Conservation (phyloP, 2,329 filamentous ascomycete genomes). For the Metarhizium brunneum region DNA sequence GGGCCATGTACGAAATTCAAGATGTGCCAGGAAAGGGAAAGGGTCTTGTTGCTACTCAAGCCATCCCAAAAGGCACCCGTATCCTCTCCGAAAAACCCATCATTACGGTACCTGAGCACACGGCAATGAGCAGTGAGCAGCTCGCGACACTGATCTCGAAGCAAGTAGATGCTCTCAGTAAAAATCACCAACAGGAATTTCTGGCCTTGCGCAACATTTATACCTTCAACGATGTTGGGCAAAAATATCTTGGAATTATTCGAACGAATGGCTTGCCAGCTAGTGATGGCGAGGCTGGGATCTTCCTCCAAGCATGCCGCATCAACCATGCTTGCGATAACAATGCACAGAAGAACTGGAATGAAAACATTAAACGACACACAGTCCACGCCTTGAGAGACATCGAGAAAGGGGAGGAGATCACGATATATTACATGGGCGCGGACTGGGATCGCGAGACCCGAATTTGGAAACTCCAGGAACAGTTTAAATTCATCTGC, state of each 20-base stretch:
- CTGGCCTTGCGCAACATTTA: neutral
- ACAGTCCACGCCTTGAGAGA: neutral
- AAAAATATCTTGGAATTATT: neutral
- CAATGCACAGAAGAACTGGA: neutral
- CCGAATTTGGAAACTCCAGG: neutral
- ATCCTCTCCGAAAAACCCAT: neutral
- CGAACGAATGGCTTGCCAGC: neutral
- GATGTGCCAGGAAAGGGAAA: neutral
- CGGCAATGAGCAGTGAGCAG: neutral
- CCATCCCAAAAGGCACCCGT: neutral
- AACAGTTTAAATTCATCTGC: neutral
- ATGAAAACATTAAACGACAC: neutral
- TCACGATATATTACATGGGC: neutral
- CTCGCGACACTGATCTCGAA: neutral
- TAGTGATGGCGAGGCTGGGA: neutral
- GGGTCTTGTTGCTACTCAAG: neutral
- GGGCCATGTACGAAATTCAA: neutral
- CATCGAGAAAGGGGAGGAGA: neutral
- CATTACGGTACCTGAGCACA: neutral
- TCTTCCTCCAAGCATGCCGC: neutral
- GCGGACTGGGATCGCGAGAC: neutral
- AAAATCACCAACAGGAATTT: neutral
- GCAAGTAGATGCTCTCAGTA: neutral
- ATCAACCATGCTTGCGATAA: neutral
- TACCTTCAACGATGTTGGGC: accelerated